Evolutionary conservation across 768 basidiomycete genomes (phyloP).

Genomic region (Kwoniella dendrophila): DNA sequence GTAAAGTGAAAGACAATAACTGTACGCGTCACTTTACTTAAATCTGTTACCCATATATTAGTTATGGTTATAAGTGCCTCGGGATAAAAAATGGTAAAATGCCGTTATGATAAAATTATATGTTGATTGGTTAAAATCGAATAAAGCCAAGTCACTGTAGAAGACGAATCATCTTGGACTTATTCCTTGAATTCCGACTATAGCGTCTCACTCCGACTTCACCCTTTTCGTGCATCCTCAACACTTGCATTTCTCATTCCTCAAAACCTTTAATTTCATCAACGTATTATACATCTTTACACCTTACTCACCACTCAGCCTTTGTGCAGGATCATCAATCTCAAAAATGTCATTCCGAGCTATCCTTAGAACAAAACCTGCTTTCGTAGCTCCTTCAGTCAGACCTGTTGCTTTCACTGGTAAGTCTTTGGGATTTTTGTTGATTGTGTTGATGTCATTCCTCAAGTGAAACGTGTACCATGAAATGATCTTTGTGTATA

Average conservation of each 20-base stretch:
- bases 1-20: no score
- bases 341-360: conserved; percentile 21
- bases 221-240: conserved; percentile 7
- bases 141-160: background rate
- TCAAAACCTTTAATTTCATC: background rate
- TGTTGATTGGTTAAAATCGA: conserved; percentile 1
- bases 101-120: conserved; percentile 13
- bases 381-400: conserved; percentile 17
- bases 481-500: no score
- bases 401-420: conserved; percentile 32
- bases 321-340: background rate
- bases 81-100: conserved; percentile 11
- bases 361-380: conserved; percentile 29
- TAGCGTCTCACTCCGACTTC: conserved; percentile 18
- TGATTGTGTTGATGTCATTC: background rate
- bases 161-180: conserved; percentile 1
- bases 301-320: conserved; percentile 24
- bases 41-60: no score
- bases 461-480: background rate
- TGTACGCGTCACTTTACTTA: no score
- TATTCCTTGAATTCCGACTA: conserved; percentile 4
- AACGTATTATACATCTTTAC: background rate
- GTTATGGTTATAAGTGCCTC: background rate
- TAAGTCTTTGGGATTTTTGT: conserved; percentile 9
- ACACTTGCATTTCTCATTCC: background rate